Conservation (phyloP, 768 basidiomycete species). For the Kwoniella botswanensis region DNA sequence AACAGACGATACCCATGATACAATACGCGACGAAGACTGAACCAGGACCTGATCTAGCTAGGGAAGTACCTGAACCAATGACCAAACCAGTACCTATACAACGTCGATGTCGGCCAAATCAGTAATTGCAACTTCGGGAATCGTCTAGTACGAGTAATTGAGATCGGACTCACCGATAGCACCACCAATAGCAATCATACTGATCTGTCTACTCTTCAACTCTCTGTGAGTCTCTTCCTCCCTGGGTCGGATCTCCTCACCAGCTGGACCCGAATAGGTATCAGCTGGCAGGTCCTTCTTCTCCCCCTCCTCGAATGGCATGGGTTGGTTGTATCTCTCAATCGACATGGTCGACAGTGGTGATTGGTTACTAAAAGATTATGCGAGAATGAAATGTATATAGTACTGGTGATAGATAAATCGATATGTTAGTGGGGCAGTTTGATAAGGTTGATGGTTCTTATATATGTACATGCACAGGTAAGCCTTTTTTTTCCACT, state of each 20-base stretch:
- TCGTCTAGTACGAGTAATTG: too few relatives aligned
- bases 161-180: conserved; percentile 16
- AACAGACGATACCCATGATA: background rate
- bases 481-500: background rate
- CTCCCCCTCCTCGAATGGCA: conserved; percentile 8
- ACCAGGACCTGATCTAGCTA: conserved; percentile 13
- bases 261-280: conserved; percentile 5
- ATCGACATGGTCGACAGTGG: conserved; percentile 2
- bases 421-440: background rate
- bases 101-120: conserved; percentile 35
- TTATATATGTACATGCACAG: conserved; percentile 1
- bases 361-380: too few relatives aligned
- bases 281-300: conserved; percentile 18
- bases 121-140: conserved; percentile 5
- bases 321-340: conserved; percentile 10
- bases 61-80: conserved; percentile 30
- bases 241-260: conserved; percentile 19
- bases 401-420: background rate
- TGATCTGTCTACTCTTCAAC: conserved; percentile 21
- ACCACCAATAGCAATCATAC: conserved; percentile 17
- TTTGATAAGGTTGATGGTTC: background rate
- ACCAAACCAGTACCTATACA: conserved; percentile 27
- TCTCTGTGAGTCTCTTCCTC: conserved; percentile 28
- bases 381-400: background rate
- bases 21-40: background rate